A percentile compares a stretch with the other conserved stretches of the same genome.
phyloP scores from a whole-genome alignment of 139 green algal genomes.

The Haematococcus lacustris region DNA sequence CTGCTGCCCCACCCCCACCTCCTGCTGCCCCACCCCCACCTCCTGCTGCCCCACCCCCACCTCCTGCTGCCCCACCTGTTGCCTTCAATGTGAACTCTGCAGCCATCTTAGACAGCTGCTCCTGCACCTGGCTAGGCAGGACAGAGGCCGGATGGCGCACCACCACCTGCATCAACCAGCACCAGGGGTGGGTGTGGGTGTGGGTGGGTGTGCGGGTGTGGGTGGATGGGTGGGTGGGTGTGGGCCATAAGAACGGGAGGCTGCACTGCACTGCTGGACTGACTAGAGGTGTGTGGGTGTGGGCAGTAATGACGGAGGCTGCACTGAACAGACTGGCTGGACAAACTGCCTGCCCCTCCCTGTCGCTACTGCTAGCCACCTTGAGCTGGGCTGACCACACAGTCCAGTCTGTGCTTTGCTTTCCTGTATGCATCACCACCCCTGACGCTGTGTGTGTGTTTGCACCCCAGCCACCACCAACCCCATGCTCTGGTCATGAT shows the following conservation, averaged over 20 bases:
- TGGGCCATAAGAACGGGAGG: not conserved
- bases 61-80: not conserved
- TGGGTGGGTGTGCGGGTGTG: no score
- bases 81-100: slow-evolving; percentile 23
- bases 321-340: no score
- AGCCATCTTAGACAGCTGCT: slow-evolving; percentile 28
- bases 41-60: slow-evolving; percentile 12
- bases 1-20: slow-evolving; percentile 29
- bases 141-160: slow-evolving; percentile 25
- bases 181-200: not conserved
- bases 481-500: no score
- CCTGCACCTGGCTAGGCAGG: slow-evolving; percentile 21
- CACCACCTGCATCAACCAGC: slow-evolving; percentile 17
- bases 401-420: no score
- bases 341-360: no score
- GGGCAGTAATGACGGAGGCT: no score
- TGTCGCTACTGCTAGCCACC: no score
- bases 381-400: no score
- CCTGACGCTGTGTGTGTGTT: not conserved
- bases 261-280: no score
- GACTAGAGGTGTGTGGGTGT: not conserved
- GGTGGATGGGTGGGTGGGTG: no score
- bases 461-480: no score
- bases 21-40: slow-evolving; percentile 25
- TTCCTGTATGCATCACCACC: not conserved